Percentiles rank a stretch among this genome's conserved stretches.
phyloP scores from a whole-genome alignment of 2,329 filamentous ascomycete genomes.

The Hymenoscyphus albidus region DNA sequence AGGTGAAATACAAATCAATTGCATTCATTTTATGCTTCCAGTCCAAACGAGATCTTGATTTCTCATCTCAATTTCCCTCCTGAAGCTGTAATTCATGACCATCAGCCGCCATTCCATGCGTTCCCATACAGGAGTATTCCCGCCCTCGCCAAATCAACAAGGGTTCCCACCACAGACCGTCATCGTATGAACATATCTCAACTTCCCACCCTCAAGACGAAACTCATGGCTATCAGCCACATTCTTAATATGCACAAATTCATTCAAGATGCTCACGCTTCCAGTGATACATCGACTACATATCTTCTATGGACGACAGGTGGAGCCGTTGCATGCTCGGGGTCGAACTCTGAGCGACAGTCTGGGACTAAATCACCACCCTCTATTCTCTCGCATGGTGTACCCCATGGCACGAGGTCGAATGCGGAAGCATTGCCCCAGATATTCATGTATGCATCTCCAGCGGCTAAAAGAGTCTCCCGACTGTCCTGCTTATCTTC shows the following conservation, averaged over 20 bases:
- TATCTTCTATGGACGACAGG: conserved; percentile 13
- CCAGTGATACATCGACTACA: conserved; percentile 21
- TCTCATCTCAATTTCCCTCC: no score
- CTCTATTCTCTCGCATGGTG: conserved; percentile 17
- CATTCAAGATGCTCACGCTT: conserved; percentile 17
- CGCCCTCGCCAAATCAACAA: conserved; percentile 7
- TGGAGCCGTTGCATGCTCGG: conserved; percentile 8
- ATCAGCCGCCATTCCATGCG: no score
- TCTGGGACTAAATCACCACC: conserved; percentile 10
- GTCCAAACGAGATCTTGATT: no score
- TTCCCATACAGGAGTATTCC: no score
- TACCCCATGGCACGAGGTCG: conserved; percentile 13
- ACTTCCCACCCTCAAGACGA: conserved; percentile 17
- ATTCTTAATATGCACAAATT: conserved; percentile 21
- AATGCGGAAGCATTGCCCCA: conserved; percentile 11
- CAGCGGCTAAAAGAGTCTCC: conserved; percentile 16
- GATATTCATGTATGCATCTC: conserved; percentile 18
- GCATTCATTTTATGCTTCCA: no score
- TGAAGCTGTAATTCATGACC: no score
- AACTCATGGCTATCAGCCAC: conserved; percentile 20
- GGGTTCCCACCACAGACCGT: conserved; percentile 17
- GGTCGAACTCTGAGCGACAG: conserved; percentile 13
- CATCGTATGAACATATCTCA: conserved; percentile 21
- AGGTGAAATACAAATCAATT: no score
- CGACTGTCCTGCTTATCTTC: conserved; percentile 14